Evolutionary conservation across 768 basidiomycete species (phyloP), one percentile per base, ranked within the genome.

Genomic region (Lyophyllum semitale): DNA sequence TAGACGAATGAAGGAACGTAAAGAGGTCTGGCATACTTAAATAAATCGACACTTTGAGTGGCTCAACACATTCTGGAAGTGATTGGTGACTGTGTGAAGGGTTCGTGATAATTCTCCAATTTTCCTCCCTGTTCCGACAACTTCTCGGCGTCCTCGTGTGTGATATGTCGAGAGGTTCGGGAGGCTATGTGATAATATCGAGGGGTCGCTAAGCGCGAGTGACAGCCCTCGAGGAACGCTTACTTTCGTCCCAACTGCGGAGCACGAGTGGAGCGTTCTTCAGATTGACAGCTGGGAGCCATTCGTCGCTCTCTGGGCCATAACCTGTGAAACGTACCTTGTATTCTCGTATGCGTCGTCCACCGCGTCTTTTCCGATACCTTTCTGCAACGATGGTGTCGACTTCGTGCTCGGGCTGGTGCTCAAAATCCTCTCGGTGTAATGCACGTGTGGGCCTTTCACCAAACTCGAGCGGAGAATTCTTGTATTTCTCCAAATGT

Each of bases 401-500:
- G 0, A 70, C 58, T 50, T 70, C 66, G 11, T 30, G 42, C 44
- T 69, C 67, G 17, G 41, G 49, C 4, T 62, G 22, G 0, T 62
- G 49, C 1, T 61, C 40, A 20, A 65, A 59, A 35, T 63, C 57
- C 1, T 30, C 57, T 0, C 54, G 49, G 35, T 54, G 53, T 9
- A 64, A 20, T 17, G 18, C 2, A 25, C 51, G 41, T 2, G 2
- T 27, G 0, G 61, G 46, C 1, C 63, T 48, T 4, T 58, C 41
- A 8, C 65, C 64, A 22, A 69, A 60, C 27, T 59, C 55, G 8
- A 46, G 8, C 15, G 68, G 66, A 4, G 67, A 69, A 20, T 2
- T 0, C 0, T 47, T 18, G 42, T 72, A 72, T 12, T 22, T 45
- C 47, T 71, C 66, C 2, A 74, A 58, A 45, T 73, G 73, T 0